A percentile compares a stretch with the other conserved stretches of the same genome.
These are phyloP conservation scores for Hypoxylon sp. DNA, from an alignment of 2,329 filamentous ascomycete genomes.

Conservation along the genomic window DNA sequence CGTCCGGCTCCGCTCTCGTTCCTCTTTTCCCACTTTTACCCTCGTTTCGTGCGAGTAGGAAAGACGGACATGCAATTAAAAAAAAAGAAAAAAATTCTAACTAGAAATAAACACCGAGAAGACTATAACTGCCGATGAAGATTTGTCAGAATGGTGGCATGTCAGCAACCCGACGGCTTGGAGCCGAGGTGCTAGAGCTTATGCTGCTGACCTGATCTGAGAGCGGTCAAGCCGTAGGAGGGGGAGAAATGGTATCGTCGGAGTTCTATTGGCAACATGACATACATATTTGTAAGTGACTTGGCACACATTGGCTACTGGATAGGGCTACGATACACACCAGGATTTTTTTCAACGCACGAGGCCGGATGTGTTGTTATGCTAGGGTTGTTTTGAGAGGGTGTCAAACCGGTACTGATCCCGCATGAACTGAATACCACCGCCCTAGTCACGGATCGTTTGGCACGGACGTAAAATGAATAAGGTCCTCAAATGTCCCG, in stretches of 20 bases:
- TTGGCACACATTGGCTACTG: constrained; percentile 17
- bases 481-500: constrained; percentile 19
- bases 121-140: constrained; percentile 36
- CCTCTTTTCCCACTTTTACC: not conserved
- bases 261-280: constrained; percentile 17
- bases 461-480: constrained; percentile 28
- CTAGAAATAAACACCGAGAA: constrained; percentile 13
- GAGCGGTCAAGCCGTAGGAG: constrained; percentile 31
- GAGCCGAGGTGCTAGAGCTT: constrained; percentile 42
- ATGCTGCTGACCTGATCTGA: constrained; percentile 37
- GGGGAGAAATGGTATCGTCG: constrained; percentile 8
- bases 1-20: constrained; percentile 7
- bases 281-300: constrained; percentile 23
- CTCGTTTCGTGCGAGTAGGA: not conserved
- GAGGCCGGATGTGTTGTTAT: constrained; percentile 5
- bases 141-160: constrained; percentile 33
- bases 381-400: not conserved
- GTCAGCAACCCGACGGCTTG: constrained; percentile 39
- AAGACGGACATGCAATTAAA: not conserved
- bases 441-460: constrained; percentile 17
- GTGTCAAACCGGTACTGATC: constrained; percentile 30
- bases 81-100: constrained; percentile 3
- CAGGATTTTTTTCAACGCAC: constrained; percentile 6
- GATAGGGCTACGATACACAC: constrained; percentile 17
- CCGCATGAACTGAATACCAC: constrained; percentile 32